Conservation (phyloP, 768 basidiomycete genomes). For the Thelephora aurantiotincta region DNA sequence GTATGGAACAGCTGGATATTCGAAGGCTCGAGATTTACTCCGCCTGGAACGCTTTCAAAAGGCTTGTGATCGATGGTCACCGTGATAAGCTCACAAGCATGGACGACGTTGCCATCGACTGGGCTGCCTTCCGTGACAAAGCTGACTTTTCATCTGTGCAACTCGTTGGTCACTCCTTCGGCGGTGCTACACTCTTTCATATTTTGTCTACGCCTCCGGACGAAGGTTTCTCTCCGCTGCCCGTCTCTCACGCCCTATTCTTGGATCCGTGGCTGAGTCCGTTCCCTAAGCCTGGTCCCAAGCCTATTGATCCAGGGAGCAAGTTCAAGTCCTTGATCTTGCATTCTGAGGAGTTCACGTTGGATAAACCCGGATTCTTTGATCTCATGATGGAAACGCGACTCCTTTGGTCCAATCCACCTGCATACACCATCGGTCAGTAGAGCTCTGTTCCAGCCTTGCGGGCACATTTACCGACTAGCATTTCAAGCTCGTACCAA, state of each 20-base stretch:
- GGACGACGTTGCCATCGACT: not conserved
- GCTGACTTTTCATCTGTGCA: not conserved
- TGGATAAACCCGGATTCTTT: constrained; percentile 12
- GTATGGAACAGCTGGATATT: constrained; percentile 56
- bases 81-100: not conserved
- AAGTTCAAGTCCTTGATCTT: constrained; percentile 40
- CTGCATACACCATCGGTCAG: too few relatives aligned
- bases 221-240: constrained; percentile 25
- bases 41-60: constrained; percentile 39
- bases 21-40: constrained; percentile 58
- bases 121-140: not conserved
- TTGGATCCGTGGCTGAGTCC: constrained; percentile 85
- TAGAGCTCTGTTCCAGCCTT: too few relatives aligned
- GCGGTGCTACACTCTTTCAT: constrained; percentile 39
- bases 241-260: constrained; percentile 41
- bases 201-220: constrained; percentile 38
- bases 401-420: too few relatives aligned
- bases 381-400: too few relatives aligned
- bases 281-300: constrained; percentile 40
- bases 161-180: constrained; percentile 43
- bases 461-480: too few relatives aligned
- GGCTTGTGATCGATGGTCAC: constrained; percentile 23
- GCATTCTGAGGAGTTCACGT: constrained; percentile 65
- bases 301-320: not conserved
- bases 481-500: too few relatives aligned